Evolutionary conservation across 2,329 filamentous ascomycete genomes (phyloP).

Genomic region (Phialophora tarda): DNA sequence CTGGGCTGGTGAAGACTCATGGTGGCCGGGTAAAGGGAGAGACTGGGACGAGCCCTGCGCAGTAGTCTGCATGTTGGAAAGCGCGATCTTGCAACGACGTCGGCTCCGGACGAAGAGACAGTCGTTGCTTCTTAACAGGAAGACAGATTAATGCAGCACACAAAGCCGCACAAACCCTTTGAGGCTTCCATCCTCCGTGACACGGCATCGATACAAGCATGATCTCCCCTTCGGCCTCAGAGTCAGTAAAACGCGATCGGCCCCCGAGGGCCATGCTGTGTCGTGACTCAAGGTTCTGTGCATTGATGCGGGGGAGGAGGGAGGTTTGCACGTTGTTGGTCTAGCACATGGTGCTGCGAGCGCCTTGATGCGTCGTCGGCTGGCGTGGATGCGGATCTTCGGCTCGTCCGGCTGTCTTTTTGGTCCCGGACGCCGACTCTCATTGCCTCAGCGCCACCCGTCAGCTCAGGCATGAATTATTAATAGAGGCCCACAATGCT

Average conservation of each 20-base stretch:
- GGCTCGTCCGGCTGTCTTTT: slow-evolving; percentile 1
- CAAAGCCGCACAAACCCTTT: not conserved
- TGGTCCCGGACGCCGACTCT: not conserved
- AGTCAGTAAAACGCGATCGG: not conserved
- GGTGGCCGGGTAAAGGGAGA: no score
- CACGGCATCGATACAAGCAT: not conserved
- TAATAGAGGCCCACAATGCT: not conserved
- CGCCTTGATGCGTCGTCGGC: not conserved
- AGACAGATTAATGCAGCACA: not conserved
- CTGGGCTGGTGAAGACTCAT: not conserved
- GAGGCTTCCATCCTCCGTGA: not conserved
- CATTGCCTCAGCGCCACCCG: not conserved
- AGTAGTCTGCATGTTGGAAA: not conserved
- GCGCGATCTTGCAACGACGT: not conserved
- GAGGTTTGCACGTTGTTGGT: not conserved
- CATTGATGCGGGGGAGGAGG: not conserved
- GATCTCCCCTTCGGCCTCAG: not conserved
- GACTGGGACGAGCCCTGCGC: not conserved
- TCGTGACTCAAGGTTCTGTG: not conserved
- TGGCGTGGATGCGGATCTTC: not conserved
- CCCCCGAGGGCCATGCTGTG: not conserved
- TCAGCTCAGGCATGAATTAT: not conserved
- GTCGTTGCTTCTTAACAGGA: not conserved
- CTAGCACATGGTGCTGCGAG: not conserved
- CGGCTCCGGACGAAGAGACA: not conserved